Conservation (phyloP, 768 basidiomycete species). For the Boletus eberwhitei region DNA sequence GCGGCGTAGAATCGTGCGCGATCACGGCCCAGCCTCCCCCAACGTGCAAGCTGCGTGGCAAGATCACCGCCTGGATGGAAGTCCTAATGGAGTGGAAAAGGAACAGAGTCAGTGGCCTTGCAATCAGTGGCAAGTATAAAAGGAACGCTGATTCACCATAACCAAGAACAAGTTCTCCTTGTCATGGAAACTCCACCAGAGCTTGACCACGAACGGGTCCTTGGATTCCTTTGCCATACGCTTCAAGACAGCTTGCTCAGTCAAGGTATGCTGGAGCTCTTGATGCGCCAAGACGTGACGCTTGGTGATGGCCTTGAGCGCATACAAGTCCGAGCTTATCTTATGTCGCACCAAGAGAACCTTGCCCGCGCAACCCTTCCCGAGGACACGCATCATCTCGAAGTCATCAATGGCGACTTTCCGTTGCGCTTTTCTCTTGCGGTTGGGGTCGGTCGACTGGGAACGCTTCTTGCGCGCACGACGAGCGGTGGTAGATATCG, state of each 20-base stretch:
- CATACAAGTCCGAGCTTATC: conserved; percentile 68
- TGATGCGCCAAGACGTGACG: conserved; percentile 95
- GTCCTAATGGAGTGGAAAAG: conserved; percentile 48
- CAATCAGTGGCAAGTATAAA: conserved; percentile 9
- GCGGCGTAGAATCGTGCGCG: conserved; percentile 96
- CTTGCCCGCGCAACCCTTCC: conserved; percentile 97
- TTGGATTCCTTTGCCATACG: conserved; percentile 85
- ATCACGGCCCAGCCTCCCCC: conserved; percentile 91
- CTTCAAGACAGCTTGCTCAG: conserved; percentile 93
- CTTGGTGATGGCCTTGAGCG: conserved; percentile 98
- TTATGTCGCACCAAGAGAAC: conserved; percentile 89
- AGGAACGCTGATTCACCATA: conserved; percentile 55
- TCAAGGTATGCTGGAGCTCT: conserved; percentile 93
- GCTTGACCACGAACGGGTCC: conserved; percentile 93
- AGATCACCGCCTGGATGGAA: conserved; percentile 96
- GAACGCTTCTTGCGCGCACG: conserved; percentile 53
- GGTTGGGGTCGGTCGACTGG: conserved; percentile 46
- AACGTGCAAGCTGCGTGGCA: conserved; percentile 94
- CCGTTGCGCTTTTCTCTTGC: conserved; percentile 51
- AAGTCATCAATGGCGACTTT: conserved; percentile 89
- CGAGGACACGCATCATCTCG: conserved; percentile 94
- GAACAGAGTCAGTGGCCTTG: conserved; percentile 10
- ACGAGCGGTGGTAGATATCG: conserved; percentile 54
- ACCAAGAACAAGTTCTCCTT: conserved; percentile 96
- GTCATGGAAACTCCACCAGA: conserved; percentile 98